These are phyloP conservation scores for Gilbertella persicaria DNA, from an alignment of 371 early-diverging fungal genomes.

Conservation along the genomic window DNA sequence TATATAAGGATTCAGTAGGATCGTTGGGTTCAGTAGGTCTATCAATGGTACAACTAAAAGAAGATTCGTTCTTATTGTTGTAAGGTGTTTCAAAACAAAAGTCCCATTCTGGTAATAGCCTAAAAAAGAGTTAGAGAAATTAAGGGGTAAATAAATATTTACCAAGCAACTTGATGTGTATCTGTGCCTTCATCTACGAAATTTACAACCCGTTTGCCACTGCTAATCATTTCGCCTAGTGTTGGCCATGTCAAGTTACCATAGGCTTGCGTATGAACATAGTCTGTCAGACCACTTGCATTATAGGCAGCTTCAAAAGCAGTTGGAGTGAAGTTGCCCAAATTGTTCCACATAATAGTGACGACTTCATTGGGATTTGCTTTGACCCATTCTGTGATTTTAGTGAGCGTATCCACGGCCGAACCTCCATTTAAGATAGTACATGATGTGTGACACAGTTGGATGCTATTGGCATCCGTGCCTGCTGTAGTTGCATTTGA, in stretches of 20 bases:
- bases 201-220: constrained; percentile 69
- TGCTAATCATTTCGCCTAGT: constrained; percentile 59
- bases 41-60: constrained; percentile 52
- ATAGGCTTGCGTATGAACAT: constrained; percentile 47
- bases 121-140: constrained; percentile 9
- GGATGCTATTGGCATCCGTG: constrained; percentile 37
- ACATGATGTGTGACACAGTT: constrained; percentile 73
- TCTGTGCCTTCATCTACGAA: constrained; percentile 63
- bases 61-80: constrained; percentile 38
- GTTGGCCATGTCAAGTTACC: constrained; percentile 67
- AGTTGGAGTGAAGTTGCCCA: constrained; percentile 43
- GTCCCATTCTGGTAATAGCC: constrained; percentile 56
- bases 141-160: constrained; percentile 8
- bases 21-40: constrained; percentile 47
- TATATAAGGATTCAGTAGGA: constrained; percentile 51
- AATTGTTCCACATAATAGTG: constrained; percentile 74
- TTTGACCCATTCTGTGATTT: constrained; percentile 59
- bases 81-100: constrained; percentile 66
- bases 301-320: constrained; percentile 57
- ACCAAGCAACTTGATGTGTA: constrained; percentile 60
- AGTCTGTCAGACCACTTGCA: constrained; percentile 59
- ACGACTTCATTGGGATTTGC: constrained; percentile 69
- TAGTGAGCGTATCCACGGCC: constrained; percentile 47
- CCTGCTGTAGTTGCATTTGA: constrained; percentile 22
- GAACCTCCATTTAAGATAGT: constrained; percentile 61